These are phyloP conservation scores for Lactarius sp. DNA, from an alignment of 768 basidiomycete genomes.

Conservation along the genomic window DNA sequence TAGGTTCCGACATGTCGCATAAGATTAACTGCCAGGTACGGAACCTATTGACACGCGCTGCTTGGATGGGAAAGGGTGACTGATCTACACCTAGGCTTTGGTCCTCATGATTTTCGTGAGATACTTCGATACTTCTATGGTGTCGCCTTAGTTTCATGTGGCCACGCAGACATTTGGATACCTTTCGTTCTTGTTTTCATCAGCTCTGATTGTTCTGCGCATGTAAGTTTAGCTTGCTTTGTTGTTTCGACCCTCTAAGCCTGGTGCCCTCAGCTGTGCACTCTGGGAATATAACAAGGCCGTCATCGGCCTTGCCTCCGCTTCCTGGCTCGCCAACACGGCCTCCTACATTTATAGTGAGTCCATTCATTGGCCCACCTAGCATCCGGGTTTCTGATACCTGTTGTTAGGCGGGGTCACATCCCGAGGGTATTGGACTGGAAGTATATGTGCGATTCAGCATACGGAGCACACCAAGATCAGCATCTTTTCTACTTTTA, in stretches of 20 bases:
- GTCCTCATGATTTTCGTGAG: background rate
- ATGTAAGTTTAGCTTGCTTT: background rate
- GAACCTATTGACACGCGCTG: background rate
- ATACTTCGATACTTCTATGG: background rate
- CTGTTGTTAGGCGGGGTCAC: background rate
- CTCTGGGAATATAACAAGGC: constrained; percentile 2
- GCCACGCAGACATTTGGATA: constrained; percentile 4
- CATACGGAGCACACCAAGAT: background rate
- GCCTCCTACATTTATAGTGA: background rate
- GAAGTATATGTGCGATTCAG: background rate
- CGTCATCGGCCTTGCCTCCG: background rate
- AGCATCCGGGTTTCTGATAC: background rate
- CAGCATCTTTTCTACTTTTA: background rate
- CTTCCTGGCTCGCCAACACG: background rate
- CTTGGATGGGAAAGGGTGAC: background rate
- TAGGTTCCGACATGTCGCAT: background rate
- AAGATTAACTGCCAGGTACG: background rate
- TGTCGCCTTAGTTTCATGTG: background rate
- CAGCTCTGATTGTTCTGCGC: constrained; percentile 10
- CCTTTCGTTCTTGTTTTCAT: constrained; percentile 3
- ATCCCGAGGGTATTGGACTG: background rate
- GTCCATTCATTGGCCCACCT: background rate
- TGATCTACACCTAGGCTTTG: background rate
- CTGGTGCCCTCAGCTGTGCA: background rate
- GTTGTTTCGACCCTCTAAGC: background rate